Conservation (phyloP, 2,329 filamentous ascomycete genomes). For the Cladosporium velox region DNA sequence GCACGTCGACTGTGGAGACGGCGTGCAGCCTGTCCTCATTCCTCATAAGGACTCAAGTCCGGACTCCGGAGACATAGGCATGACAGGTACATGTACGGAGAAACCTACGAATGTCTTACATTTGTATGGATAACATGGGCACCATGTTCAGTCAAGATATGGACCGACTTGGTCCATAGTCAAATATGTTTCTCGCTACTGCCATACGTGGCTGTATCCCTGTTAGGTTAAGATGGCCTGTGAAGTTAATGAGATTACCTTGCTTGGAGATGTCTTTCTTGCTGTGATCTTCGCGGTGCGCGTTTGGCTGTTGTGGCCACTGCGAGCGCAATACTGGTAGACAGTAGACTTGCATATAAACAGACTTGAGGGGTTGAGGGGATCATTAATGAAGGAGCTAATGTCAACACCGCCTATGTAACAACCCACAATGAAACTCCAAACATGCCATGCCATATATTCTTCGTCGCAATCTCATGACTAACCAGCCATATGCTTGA, state of each 20-base stretch:
- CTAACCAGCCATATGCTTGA: background rate
- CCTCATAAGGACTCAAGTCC: background rate
- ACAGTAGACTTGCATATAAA: background rate
- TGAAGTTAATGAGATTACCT: background rate
- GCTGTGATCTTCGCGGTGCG: background rate
- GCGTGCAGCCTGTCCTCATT: background rate
- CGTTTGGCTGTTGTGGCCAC: background rate
- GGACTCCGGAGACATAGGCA: background rate
- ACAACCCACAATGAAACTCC: background rate
- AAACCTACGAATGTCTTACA: background rate
- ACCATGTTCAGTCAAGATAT: background rate
- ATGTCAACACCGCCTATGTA: background rate
- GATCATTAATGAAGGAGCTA: background rate
- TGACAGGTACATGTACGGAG: background rate
- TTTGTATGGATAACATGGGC: background rate
- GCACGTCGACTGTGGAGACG: background rate
- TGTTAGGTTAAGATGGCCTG: background rate
- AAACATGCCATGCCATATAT: background rate
- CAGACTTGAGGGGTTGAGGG: background rate
- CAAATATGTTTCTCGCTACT: background rate
- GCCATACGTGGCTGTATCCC: background rate
- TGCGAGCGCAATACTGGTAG: background rate
- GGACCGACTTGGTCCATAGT: background rate
- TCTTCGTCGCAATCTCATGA: background rate
- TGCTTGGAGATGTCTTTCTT: background rate